Base-by-base conservation (phyloP, 164 flowering plant species). In the Nymphaea colorata region DNA sequence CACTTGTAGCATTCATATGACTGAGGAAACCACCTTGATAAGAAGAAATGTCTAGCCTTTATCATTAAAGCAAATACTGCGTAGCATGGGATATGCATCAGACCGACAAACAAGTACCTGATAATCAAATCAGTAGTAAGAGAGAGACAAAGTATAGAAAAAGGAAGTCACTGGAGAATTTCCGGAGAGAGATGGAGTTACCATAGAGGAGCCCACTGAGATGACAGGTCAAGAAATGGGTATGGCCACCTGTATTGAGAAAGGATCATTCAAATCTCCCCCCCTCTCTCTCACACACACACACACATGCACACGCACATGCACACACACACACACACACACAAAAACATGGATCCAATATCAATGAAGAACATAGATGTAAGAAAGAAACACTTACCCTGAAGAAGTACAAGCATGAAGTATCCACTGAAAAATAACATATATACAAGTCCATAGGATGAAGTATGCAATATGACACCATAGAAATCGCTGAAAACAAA, bases 391-490 rank as follows among this genome's bases (percentile, higher is more conserved):
- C 36, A 25, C 53, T 72, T 87, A 90, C 96, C 88, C 79, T 4
- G 83, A 53, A 41, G 80, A 76, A 66, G 84, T 70, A 68, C 78
- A 83, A 43, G 96, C 91, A 77, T 94, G 98, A 67, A 94, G 69
- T 16, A 85, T 61, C 98, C 98, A 94, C 61, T 89, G 98, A 74
- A 91, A 84, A 67, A 87, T 63, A 36, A 89, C 95, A 57, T 71
- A 94, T 8, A 68, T 61, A 44, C 79, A 70, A 3, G 96, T 94
- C 89, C 90, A 94, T n/a, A 88, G 72, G 66, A 84, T 72, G 78
- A 91, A 88, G 79, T 93, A 93, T 41, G 89, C 84, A 17, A 94
- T 82, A 57, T 97, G 85, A 68, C 91, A 94, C 90, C 91, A 82
- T 41, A 93, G 96, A 62, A 91, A 90, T 6, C 79, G 75, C 95